Conservation (phyloP, 805 yeast genomes). For the Wickerhamiella siamensis region DNA sequence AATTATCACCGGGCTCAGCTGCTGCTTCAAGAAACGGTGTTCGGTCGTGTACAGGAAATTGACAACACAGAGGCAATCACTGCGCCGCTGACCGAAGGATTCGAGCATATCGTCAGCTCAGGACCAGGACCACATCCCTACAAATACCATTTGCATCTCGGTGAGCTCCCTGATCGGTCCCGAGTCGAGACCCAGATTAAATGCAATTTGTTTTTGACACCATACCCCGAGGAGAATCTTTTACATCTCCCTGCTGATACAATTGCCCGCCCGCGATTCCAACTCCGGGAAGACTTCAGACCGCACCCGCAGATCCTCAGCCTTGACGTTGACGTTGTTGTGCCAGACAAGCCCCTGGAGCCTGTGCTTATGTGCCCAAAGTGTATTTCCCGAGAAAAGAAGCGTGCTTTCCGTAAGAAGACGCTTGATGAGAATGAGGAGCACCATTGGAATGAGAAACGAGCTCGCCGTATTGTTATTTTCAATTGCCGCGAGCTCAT, state of each 20-base stretch:
- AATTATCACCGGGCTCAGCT: conserved; percentile 10
- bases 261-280: conserved; percentile 73
- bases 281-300: conserved; percentile 29
- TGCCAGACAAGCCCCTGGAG: conserved; percentile 29
- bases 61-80: conserved; percentile 5
- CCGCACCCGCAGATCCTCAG: conserved; percentile 19
- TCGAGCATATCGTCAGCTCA: conserved; percentile 4
- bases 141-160: conserved; percentile 22
- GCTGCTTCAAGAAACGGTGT: conserved; percentile 10
- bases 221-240: conserved; percentile 60
- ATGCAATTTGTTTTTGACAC: conserved; percentile 49
- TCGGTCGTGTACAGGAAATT: conserved; percentile 12
- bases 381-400: conserved; percentile 84
- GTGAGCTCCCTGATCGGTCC: conserved; percentile 62
- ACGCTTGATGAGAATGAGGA: conserved; percentile 59
- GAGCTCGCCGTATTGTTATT: conserved; percentile 69
- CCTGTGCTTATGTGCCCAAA: conserved; percentile 72
- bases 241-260: conserved; percentile 78
- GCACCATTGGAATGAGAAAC: conserved; percentile 63
- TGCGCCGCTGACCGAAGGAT: conserved; percentile 8
- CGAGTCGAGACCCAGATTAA: conserved; percentile 95
- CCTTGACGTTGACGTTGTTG: conserved; percentile 69
- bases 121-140: conserved; percentile 6
- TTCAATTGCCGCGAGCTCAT: conserved; percentile 85
- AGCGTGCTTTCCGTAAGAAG: conserved; percentile 86